Evolutionary conservation across 179 eudicot species (phyloP), one percentile per base, ranked within the genome.

Genomic region (Drosera spatulata): DNA sequence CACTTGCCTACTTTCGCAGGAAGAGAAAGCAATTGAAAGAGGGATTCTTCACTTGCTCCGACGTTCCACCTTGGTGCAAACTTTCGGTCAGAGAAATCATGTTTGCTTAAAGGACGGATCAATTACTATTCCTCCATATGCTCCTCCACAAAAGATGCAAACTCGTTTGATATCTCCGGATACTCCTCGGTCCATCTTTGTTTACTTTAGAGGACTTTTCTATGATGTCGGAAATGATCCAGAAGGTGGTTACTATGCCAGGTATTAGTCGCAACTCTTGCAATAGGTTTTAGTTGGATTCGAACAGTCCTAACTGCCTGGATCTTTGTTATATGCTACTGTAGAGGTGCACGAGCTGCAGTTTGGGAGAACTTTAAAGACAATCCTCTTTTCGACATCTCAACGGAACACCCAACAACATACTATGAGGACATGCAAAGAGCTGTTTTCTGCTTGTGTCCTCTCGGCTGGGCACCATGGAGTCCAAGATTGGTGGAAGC

Each of bases 381-480:
- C 87, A 90, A 90, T 56, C 97, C 95, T 22, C 86, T 90, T 10
- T 90, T 90, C 37, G 97, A 90, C 75, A 90, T 90, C 69, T 90
- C 97, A 13, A 90, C 97, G 2, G 97, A 90, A 70, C 97, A 90
- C 67, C 97, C 97, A 37, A 76, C 91, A 49, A 90, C 97, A 49
- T 90, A 90, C 74, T 90, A 90, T 13, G 97, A 90, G 69, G 97
- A 90, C 75, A 90, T 87, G 97, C 97, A 90, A 68, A 66, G 97
- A 62, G 89, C 97, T 10, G 73, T 90, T 41, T 90, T 90, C 57
- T 90, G 95, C 64, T 59, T 90, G 66, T 90, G 97, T 65, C 97
- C 97, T 1, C 95, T 90, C 1, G 97, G 97, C n/a, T 90, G 97
- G 97, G 97, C 97, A 37, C 97, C 95, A 6, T 90, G 97, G 97